Conservation (phyloP, 345 rosid species). For the Capsella bursapastoris region DNA sequence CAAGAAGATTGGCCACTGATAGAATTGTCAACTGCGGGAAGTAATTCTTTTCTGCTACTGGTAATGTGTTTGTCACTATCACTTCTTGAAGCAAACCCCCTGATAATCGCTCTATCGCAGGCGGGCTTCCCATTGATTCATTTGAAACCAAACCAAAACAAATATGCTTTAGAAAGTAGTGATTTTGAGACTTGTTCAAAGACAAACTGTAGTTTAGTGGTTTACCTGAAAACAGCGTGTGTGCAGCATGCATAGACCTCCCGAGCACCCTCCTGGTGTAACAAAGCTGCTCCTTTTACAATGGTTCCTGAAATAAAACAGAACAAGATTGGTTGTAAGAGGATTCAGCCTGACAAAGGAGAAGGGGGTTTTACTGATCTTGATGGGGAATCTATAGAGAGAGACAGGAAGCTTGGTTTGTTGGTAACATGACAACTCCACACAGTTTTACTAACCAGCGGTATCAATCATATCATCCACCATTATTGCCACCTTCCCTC, state of each 20-base stretch:
- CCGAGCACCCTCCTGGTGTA: constrained; percentile 96
- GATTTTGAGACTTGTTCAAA: neutral
- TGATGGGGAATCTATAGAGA: neutral
- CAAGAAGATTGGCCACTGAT: constrained; percentile 75
- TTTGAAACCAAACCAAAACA: neutral
- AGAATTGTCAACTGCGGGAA: constrained; percentile 78
- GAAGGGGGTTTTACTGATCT: neutral
- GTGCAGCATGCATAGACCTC: constrained; percentile 99
- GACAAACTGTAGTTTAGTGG: neutral
- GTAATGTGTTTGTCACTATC: constrained; percentile 76
- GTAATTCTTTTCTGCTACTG: constrained; percentile 69
- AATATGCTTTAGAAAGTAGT: constrained; percentile 15
- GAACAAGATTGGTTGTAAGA: constrained; percentile 14
- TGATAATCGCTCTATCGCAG: constrained; percentile 76
- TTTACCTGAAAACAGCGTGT: constrained; percentile 95
- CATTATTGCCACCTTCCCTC: constrained; percentile 96
- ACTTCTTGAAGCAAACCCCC: constrained; percentile 84
- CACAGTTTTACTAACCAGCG: constrained; percentile 67
- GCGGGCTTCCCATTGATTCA: constrained; percentile 58
- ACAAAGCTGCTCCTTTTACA: constrained; percentile 87
- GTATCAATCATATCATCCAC: constrained; percentile 99
- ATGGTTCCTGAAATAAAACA: constrained; percentile 69
- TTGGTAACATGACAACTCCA: constrained; percentile 4
- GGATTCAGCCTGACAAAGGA: constrained; percentile 2
- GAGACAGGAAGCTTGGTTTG: neutral